These are phyloP conservation scores for Xerocomellus chrysenteron DNA, from an alignment of 768 basidiomycete genomes.

Conservation along the genomic window DNA sequence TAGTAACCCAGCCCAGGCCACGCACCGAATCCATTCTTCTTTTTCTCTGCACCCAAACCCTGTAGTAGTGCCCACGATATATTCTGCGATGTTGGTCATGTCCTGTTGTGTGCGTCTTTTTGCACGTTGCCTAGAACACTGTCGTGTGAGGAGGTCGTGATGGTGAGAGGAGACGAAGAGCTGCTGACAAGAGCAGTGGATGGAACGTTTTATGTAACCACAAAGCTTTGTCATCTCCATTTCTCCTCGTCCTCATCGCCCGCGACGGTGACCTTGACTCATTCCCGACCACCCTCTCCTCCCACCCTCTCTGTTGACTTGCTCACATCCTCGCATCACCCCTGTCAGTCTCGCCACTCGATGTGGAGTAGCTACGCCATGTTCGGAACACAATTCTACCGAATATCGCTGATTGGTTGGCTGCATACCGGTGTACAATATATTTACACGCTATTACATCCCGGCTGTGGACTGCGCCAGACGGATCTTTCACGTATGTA, in stretches of 20 bases:
- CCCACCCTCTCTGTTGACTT: background rate
- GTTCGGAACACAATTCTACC: background rate
- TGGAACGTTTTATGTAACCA: conserved; percentile 37
- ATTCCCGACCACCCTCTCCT: too few species aligned
- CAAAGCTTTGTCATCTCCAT: conserved; percentile 33
- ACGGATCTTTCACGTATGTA: too few species aligned
- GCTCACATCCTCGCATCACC: background rate
- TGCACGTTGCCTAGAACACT: background rate
- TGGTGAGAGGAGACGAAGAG: conserved; percentile 36
- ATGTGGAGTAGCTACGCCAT: background rate
- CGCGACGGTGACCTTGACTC: background rate
- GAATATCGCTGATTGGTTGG: too few species aligned
- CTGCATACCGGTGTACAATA: background rate
- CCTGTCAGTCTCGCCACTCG: background rate
- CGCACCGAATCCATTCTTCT: conserved; percentile 8
- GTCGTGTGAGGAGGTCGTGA: conserved; percentile 11
- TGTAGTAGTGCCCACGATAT: conserved; percentile 15
- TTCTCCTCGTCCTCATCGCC: background rate
- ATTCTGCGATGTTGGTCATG: conserved; percentile 1
- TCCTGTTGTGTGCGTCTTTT: background rate
- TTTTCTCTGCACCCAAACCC: conserved; percentile 1
- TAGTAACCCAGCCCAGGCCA: conserved; percentile 4
- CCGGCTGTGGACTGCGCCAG: background rate
- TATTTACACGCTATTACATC: background rate
- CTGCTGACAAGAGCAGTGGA: conserved; percentile 33